Conservation (phyloP, 2,329 filamentous ascomycete genomes). For the Neopestalotiopsis sp. region DNA sequence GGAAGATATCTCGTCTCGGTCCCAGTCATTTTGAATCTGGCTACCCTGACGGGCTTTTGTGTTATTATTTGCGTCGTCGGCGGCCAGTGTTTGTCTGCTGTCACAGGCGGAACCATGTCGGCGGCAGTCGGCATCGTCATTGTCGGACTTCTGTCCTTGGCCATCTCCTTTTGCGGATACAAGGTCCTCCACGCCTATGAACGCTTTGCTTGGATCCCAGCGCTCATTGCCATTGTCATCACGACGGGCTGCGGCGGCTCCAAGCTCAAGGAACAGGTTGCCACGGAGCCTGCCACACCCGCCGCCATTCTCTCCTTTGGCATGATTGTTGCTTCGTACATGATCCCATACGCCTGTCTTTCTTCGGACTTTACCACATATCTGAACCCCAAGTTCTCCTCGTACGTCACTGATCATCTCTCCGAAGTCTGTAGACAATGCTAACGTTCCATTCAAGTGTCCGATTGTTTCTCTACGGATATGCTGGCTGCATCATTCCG, state of each 20-base stretch:
- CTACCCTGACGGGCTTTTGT: slow-evolving; percentile 67
- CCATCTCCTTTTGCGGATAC: slow-evolving; percentile 68
- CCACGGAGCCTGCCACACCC: slow-evolving; percentile 47
- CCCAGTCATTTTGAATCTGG: slow-evolving; percentile 67
- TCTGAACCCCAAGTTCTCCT: slow-evolving; percentile 60
- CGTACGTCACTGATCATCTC: slow-evolving; percentile 39
- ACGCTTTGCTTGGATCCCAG: slow-evolving; percentile 61
- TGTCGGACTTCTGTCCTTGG: slow-evolving; percentile 59
- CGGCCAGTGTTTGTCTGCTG: slow-evolving; percentile 62
- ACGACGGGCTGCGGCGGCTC: slow-evolving; percentile 59
- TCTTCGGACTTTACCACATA: slow-evolving; percentile 68
- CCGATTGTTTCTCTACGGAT: slow-evolving; percentile 59
- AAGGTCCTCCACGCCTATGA: slow-evolving; percentile 62
- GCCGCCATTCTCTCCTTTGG: slow-evolving; percentile 59
- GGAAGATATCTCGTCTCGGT: slow-evolving; percentile 64
- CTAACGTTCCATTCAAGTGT: not conserved
- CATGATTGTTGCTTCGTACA: slow-evolving; percentile 67
- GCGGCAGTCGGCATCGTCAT: slow-evolving; percentile 66
- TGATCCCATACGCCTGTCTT: slow-evolving; percentile 66
- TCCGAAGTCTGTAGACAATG: not conserved
- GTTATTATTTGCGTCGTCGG: slow-evolving; percentile 67
- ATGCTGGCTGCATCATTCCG: slow-evolving; percentile 59
- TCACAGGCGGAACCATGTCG: slow-evolving; percentile 53
- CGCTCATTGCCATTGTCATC: slow-evolving; percentile 60
- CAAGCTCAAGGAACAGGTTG: slow-evolving; percentile 53